Evolutionary conservation across 257 asterid species (phyloP), one percentile per base, ranked within the genome.

Genomic region (Solanum arcanum): DNA sequence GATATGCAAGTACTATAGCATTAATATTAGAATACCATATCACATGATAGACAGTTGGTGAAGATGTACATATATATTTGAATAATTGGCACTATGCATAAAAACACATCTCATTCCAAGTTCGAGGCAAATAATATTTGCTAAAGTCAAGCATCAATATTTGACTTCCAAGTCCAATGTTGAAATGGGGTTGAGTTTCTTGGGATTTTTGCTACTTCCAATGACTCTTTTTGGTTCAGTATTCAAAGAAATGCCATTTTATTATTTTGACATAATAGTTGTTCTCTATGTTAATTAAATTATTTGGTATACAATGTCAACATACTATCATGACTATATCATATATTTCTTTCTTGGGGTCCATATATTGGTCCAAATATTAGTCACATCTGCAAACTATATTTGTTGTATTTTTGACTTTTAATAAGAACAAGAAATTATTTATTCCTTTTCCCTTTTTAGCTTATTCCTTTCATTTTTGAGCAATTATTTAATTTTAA

Each of bases 131-230:
- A 80, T 49, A 80, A 80, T 80, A 64, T 9, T 9, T 14, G 16
- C 68, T 80, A 49, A 81, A 29, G 85, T 81, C 85, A 49, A 47
- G 69, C 68, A 80, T 29, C 69, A 27, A 47, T 47, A 10, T 64
- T 80, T 80, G 69, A 80, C 69, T 81, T 81, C 2, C 69, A 49
- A 49, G 12, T 81, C 46, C 69, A 81, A 81, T 31, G 69, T 49
- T 49, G 85, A 81, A 81, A 81, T 49, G 31, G 69, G 85, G 85
- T 81, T 81, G 85, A 81, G 85, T 81, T 78, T 49, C 46, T 81
- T 49, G 85, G 31, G 12, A 81, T 12, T 16, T 49, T 81, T 47
- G 42, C 85, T 80, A 80, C 84, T 80, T 47, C 68, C 84, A 16
- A 80, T 80, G 85, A 80, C 68, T 47, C 68, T 80, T 56, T 56